Conservation (phyloP, 768 basidiomycete genomes). For the Ramaria sp. region DNA sequence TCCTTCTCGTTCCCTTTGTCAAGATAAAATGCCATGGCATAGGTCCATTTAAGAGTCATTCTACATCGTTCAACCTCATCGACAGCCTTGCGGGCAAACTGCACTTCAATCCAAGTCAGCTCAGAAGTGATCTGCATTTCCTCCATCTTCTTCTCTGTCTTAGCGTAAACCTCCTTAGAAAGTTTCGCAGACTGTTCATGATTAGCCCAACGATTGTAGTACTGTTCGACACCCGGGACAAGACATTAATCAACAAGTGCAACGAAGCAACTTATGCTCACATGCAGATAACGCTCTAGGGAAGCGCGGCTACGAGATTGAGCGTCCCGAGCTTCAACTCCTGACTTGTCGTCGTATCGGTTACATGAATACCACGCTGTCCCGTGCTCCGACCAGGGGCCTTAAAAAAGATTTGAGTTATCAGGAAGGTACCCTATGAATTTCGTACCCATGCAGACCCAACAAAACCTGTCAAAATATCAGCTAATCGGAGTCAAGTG, state of each 20-base stretch:
- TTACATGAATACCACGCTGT: slow-evolving; percentile 98
- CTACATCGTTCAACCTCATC: slow-evolving; percentile 86
- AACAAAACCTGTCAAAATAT: slow-evolving; percentile 55
- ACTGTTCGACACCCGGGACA: slow-evolving; percentile 36
- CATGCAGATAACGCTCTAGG: slow-evolving; percentile 92
- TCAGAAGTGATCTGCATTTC: slow-evolving; percentile 92
- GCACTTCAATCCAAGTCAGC: slow-evolving; percentile 96
- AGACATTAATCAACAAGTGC: not conserved
- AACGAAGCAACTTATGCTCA: slow-evolving; percentile 28
- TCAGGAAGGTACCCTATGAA: slow-evolving; percentile 13
- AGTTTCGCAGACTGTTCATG: slow-evolving; percentile 99
- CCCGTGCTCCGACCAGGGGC: slow-evolving; percentile 95
- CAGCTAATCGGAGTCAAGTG: not conserved
- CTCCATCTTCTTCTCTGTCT: slow-evolving; percentile 99
- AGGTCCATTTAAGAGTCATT: slow-evolving; percentile 97
- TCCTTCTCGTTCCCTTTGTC: slow-evolving; percentile 86
- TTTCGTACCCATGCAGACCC: slow-evolving; percentile 93
- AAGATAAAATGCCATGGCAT: slow-evolving; percentile 97
- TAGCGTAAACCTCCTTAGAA: slow-evolving; percentile 80
- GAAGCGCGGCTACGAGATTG: slow-evolving; percentile 86
- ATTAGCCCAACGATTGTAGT: slow-evolving; percentile 99
- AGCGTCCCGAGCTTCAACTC: slow-evolving; percentile 80
- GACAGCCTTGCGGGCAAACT: slow-evolving; percentile 98
- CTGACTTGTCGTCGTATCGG: slow-evolving; percentile 87
- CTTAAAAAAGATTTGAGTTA: slow-evolving; percentile 39